Evolutionary conservation across 2,329 filamentous ascomycete genomes (phyloP).

Genomic region (Dothiorella sarmentorum): DNA sequence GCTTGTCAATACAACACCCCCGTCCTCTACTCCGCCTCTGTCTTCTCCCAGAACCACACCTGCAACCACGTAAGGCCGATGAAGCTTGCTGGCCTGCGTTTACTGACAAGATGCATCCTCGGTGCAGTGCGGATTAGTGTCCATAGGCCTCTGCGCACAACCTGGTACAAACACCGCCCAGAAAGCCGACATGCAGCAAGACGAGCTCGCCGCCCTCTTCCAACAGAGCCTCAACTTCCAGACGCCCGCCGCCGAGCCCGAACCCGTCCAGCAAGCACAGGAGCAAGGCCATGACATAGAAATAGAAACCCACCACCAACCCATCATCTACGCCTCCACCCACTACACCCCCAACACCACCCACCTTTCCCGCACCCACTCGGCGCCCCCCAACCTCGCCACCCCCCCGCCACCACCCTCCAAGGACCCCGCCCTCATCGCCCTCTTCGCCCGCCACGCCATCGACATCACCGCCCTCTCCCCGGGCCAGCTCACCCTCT

Average conservation of each 20-base stretch:
- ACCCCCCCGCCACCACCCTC: conserved; percentile 19
- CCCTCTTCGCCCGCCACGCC: conserved; percentile 61
- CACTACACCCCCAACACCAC: conserved; percentile 76
- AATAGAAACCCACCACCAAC: conserved; percentile 26
- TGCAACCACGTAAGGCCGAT: conserved; percentile 45
- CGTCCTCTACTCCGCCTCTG: conserved; percentile 39
- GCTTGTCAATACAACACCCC: conserved; percentile 38
- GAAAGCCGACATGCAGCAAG: conserved; percentile 62
- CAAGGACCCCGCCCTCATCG: conserved; percentile 42
- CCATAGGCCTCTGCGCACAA: conserved; percentile 37
- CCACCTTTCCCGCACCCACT: conserved; percentile 43
- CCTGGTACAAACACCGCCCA: conserved; percentile 31
- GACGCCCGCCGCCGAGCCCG: background rate
- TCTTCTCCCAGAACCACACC: conserved; percentile 43
- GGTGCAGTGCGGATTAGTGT: conserved; percentile 43
- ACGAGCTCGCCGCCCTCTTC: conserved; percentile 80
- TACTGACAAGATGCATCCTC: conserved; percentile 22
- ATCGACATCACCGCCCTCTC: conserved; percentile 69
- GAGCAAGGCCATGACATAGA: conserved; percentile 24
- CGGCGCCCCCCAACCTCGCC: conserved; percentile 20
- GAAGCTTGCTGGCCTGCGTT: background rate
- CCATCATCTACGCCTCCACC: conserved; percentile 71
- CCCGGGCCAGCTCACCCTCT: conserved; percentile 72
- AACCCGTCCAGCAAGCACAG: conserved; percentile 26
- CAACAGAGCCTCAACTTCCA: conserved; percentile 58